Conservation (phyloP, 805 yeast genomes). For the Yarrowia sp. region DNA sequence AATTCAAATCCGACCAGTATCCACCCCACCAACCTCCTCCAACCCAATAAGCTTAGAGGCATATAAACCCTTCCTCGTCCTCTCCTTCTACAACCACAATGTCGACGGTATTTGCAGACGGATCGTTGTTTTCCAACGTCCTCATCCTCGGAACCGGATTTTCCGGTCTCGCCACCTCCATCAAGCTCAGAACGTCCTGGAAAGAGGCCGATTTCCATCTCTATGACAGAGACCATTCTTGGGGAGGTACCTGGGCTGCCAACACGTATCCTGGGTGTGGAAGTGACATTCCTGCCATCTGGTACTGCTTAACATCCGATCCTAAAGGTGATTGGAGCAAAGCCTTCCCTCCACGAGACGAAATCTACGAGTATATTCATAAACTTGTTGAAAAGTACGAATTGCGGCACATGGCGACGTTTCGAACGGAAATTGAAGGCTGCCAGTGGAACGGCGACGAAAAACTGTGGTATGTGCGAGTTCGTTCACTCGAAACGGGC, state of each 20-base stretch:
- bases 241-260: constrained; percentile 34
- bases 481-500: constrained; percentile 25
- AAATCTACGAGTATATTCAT: constrained; percentile 28
- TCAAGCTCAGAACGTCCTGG: constrained; percentile 17
- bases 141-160: constrained; percentile 25
- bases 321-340: constrained; percentile 31
- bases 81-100: not conserved
- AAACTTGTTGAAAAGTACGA: constrained; percentile 28
- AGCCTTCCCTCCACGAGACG: constrained; percentile 29
- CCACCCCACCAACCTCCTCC: no score
- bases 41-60: not conserved
- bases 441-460: constrained; percentile 29
- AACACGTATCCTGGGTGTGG: constrained; percentile 33
- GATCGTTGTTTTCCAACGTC: constrained; percentile 14
- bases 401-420: constrained; percentile 23
- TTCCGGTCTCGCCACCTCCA: constrained; percentile 25
- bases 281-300: constrained; percentile 31
- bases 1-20: no score
- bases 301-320: constrained; percentile 30
- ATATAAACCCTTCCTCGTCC: not conserved
- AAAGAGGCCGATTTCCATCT: constrained; percentile 27
- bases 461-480: constrained; percentile 25
- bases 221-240: constrained; percentile 27
- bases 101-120: constrained; percentile 21
- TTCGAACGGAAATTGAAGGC: constrained; percentile 8